phyloP scores from a whole-genome alignment of 352 stramenopile genomes.

The Phytophthora tubulina region DNA sequence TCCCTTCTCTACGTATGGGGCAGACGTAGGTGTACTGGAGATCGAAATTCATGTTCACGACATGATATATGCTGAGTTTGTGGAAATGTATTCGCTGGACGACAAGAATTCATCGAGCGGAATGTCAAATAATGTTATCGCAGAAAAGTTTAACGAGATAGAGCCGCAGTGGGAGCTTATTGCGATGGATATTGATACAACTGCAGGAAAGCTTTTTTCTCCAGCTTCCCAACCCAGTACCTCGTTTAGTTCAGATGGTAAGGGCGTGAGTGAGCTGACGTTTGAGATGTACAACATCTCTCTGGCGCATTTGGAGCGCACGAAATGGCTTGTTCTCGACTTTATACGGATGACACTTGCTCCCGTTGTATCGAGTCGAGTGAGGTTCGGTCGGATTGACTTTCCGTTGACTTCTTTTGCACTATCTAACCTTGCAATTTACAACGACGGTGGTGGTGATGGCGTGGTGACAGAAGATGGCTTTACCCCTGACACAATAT shows the following conservation, averaged over 20 bases:
- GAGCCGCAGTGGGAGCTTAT: constrained; percentile 23
- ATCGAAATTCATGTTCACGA: constrained; percentile 33
- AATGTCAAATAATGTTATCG: neutral
- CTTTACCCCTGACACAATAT: constrained; percentile 11
- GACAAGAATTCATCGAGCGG: neutral
- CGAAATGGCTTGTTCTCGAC: constrained; percentile 30
- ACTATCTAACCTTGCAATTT: constrained; percentile 5
- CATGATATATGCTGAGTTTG: constrained; percentile 1
- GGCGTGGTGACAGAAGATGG: neutral
- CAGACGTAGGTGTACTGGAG: constrained; percentile 21
- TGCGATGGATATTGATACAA: constrained; percentile 25
- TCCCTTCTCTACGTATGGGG: constrained; percentile 14
- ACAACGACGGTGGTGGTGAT: constrained; percentile 14
- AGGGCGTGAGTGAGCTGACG: constrained; percentile 8
- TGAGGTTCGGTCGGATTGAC: constrained; percentile 19
- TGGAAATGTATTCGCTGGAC: constrained; percentile 10
- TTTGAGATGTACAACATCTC: constrained; percentile 24
- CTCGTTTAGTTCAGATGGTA: neutral
- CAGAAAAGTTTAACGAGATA: constrained; percentile 16
- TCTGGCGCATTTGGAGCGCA: constrained; percentile 21
- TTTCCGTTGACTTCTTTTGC: constrained; percentile 12
- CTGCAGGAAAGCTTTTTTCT: constrained; percentile 13
- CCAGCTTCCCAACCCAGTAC: neutral
- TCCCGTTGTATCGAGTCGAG: neutral
- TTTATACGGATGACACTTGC: constrained; percentile 10